Evolutionary conservation across 1,284 basidiomycete species (phyloP).

Genomic region (Meripilus lineatus): DNA sequence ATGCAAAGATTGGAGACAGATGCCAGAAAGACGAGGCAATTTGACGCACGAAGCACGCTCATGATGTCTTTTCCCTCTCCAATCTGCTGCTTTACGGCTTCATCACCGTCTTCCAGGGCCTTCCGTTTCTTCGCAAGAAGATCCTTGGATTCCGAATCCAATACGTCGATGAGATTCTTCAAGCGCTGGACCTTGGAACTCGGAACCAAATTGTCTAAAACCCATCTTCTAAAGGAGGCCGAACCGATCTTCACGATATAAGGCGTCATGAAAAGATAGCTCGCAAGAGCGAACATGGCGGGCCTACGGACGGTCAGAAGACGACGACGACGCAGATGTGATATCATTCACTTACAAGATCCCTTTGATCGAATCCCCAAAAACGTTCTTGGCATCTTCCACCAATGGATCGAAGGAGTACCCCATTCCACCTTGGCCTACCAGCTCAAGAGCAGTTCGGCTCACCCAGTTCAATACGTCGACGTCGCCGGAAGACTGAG

Average conservation of each 20-base stretch:
- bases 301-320: conserved; percentile 18
- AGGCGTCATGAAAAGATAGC: conserved; percentile 24
- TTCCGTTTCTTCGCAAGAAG: conserved; percentile 36
- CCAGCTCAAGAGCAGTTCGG: neutral
- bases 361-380: conserved; percentile 19
- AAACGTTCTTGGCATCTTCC: conserved; percentile 23
- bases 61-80: conserved; percentile 41
- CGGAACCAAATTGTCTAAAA: conserved; percentile 31
- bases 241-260: conserved; percentile 30
- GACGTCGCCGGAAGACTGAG: conserved; percentile 1
- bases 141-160: conserved; percentile 31
- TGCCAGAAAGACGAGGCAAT: too few relatives aligned
- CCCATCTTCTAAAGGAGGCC: conserved; percentile 28
- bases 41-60: conserved; percentile 37
- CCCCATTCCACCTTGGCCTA: neutral
- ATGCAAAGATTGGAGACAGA: too few relatives aligned
- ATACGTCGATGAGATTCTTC: conserved; percentile 32
- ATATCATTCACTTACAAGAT: conserved; percentile 16
- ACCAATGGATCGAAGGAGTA: conserved; percentile 3
- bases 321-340: neutral
- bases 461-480: neutral
- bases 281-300: conserved; percentile 19
- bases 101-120: conserved; percentile 32
- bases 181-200: conserved; percentile 28
- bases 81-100: conserved; percentile 27